Evolutionary conservation across 164 flowering plant genomes (phyloP).

Genomic region (Nymphaea thermarum): DNA sequence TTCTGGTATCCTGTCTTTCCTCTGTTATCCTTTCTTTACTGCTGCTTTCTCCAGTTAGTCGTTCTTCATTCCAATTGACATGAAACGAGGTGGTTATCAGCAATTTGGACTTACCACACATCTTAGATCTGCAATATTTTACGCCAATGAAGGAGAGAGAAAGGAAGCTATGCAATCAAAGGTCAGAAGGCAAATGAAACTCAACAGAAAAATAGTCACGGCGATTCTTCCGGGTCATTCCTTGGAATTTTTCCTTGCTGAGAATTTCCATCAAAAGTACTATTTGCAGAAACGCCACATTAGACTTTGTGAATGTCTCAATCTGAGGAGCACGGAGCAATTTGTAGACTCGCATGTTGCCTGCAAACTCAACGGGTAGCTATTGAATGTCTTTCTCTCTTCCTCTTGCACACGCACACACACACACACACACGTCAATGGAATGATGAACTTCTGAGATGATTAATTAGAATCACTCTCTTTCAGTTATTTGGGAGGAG

Average conservation of each 20-base stretch:
- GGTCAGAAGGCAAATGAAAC: slow-evolving; percentile 18
- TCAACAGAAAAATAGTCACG: slow-evolving; percentile 19
- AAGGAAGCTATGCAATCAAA: slow-evolving; percentile 18
- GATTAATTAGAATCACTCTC: background rate
- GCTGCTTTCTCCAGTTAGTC: background rate
- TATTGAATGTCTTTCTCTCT: background rate
- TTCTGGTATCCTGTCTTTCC: slow-evolving; percentile 9
- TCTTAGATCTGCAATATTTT: slow-evolving; percentile 16
- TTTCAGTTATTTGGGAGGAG: background rate
- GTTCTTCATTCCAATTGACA: background rate
- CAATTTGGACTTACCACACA: slow-evolving; percentile 16
- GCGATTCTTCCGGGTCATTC: slow-evolving; percentile 7
- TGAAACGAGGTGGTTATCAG: slow-evolving; percentile 2
- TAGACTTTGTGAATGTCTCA: slow-evolving; percentile 12
- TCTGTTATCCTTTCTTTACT: background rate
- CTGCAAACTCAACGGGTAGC: slow-evolving; percentile 19
- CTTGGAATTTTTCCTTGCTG: slow-evolving; percentile 10
- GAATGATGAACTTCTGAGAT: background rate
- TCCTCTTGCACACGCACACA: background rate
- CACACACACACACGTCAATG: too few relatives aligned
- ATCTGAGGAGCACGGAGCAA: slow-evolving; percentile 16
- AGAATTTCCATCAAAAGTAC: slow-evolving; percentile 19
- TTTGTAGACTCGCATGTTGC: slow-evolving; percentile 14
- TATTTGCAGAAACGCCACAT: slow-evolving; percentile 13
- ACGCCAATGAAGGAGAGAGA: slow-evolving; percentile 11